Conservation (phyloP, 805 yeast genomes). For the Saccharomycopsis olivae region DNA sequence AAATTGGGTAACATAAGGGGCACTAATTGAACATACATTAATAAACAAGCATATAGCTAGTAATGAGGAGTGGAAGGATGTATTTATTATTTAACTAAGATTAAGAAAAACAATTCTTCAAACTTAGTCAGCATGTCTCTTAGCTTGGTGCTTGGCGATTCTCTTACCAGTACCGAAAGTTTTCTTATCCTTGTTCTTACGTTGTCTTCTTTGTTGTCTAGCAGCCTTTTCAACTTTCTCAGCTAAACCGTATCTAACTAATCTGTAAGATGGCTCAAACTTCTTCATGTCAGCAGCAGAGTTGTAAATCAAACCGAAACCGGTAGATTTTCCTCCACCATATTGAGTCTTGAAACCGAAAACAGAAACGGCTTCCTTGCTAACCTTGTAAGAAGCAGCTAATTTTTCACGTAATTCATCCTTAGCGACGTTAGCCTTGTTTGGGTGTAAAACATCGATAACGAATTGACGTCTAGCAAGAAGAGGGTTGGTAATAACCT, state of each 20-base stretch:
- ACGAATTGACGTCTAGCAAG: slow-evolving; percentile 99
- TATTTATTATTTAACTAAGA: not conserved
- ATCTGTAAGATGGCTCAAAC: slow-evolving; percentile 99
- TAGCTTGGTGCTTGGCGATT: slow-evolving; percentile 87
- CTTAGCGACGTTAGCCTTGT: slow-evolving; percentile 98
- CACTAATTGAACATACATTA: slow-evolving; percentile 2
- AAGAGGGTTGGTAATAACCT: slow-evolving; percentile 96
- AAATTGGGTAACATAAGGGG: too few relatives aligned
- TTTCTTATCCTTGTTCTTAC: slow-evolving; percentile 99
- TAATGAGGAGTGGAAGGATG: not conserved
- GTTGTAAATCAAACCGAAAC: slow-evolving; percentile 98
- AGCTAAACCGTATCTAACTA: slow-evolving; percentile 97
- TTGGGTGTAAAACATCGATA: slow-evolving; percentile 98
- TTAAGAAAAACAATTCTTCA: not conserved
- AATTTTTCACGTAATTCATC: slow-evolving; percentile 96
- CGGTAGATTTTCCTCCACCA: slow-evolving; percentile 99
- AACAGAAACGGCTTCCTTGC: slow-evolving; percentile 90
- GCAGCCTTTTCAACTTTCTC: slow-evolving; percentile 93
- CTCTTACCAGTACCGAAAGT: slow-evolving; percentile 96
- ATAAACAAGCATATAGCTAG: not conserved
- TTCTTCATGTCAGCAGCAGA: slow-evolving; percentile 95
- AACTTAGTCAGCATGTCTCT: slow-evolving; percentile 73
- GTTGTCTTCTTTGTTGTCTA: slow-evolving; percentile 99
- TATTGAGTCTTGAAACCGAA: slow-evolving; percentile 99
- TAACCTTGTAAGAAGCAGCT: slow-evolving; percentile 82